Evolutionary conservation across 176 grass and related monocot species (phyloP), one percentile per base, ranked within the genome.

Genomic region (Areca catechu): DNA sequence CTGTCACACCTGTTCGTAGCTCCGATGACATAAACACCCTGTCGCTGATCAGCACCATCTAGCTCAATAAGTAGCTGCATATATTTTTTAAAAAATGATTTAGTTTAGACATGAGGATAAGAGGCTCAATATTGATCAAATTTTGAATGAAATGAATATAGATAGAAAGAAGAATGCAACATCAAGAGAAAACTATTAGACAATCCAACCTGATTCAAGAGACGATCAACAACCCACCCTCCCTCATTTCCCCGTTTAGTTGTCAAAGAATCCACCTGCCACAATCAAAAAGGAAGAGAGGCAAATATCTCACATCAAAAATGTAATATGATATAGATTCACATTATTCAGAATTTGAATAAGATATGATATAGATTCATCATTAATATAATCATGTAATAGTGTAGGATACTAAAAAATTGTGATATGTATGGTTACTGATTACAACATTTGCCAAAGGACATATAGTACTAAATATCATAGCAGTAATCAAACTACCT

Each of bases 261-360:
- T 62, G 92, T 91, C 55, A 97, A 86, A 72, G 92, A 86, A 85
- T 91, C 92, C 56, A 97, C 73, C 92, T 97, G 65, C 2, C 60
- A 56, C 47, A 24, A 68, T 60, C 22, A 84, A 5, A 78, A 24
- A 10, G 10, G 34, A 43, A 43, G 5, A 43, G 34, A 43, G 1
- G 10, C 34, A 43, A 43, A 43, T 43, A 14, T 43, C 34, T 0
- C 34, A 43, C 10, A 9, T 12, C 7, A n/a, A n/a, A n/a, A n/a
- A n/a, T n/a, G n/a, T n/a, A n/a, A n/a, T n/a, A n/a, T 37, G 30
- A 37, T 43, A 10, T 43, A 14, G 10, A 1, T 43, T 43, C 34
- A 12, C 34, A 43, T 12, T 43, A 43, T 43, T 43, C 9, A 12
- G 34, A 43, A 43, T 9, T 43, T 43, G 34, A 43, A 43, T 43